Base-by-base conservation (phyloP, 2,329 filamentous ascomycete genomes). In the Arthrobotrys sinensis region DNA sequence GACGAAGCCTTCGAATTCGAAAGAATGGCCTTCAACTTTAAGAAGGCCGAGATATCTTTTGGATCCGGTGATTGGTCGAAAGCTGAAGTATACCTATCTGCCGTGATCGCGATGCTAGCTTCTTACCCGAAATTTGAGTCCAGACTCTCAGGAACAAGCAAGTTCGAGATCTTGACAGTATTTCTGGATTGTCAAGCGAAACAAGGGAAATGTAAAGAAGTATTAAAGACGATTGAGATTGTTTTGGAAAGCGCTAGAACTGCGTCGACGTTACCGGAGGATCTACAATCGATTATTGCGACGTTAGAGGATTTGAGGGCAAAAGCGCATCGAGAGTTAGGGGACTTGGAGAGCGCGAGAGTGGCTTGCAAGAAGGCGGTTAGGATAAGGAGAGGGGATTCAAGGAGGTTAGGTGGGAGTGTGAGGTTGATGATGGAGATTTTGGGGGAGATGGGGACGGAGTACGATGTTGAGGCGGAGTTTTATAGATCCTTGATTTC, bases 401-500 rank as follows among this genome's bases (percentile, higher is more conserved):
- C 19, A 10, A 32, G 11, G n/a, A 52, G 16, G n/a, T 16, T 67
- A 16, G 16, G 36, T 32, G 63, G 43, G 12, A 40, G 34, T 28
- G 21, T 28, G 3, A 8, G 4, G 16, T 11, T 53, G 16, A 67
- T 67, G 63, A n/a, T 67, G 12, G 16, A 28, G 3, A 53, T 67
- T 43, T 52, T 67, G 21, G 50, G 32, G 3, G 11, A 67, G 11
- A 24, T 40, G 32, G 46, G 46, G 2, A 1, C n/a, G 11, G 34
- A 60, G 5, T 40, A 60, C 14, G 48, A 67, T 19, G 63, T 53
- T 5, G 63, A 67, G 32, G 32, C 38, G 19, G 63, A 55, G 34
- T 67, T 67, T 24, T 67, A 67, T 45, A 53, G 21, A 12, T 40
- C 63, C 1, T 45, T 67, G 38, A 32, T 53, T 28, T n/a, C 19